Base-by-base conservation (phyloP, 768 basidiomycete species). In the Termitomyces sp. region DNA sequence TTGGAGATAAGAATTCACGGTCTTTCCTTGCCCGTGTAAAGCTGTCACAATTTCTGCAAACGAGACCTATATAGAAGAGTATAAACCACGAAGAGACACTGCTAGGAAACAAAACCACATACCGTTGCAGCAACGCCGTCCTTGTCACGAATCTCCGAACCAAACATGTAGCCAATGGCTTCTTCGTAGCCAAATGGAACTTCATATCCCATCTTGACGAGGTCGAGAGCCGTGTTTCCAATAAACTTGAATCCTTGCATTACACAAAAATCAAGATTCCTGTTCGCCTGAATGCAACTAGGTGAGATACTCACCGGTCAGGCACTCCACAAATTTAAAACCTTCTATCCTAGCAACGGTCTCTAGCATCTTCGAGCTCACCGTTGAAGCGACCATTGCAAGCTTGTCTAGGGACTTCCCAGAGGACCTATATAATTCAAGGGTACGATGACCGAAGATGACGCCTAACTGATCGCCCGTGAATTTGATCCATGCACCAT, bases 151-250 rank as follows among this genome's bases (percentile, higher is more conserved):
- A 95, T 84, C 32, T 86, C 77, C 14, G 83, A 77, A 32, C 91
- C 91, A 71, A 93, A 86, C 92, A 94, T 94, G 69, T 84, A 96
- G 3, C 94, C 94, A 58, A 96, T 94, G 1, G 94, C 94, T 73
- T 96, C 94, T 69, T 96, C 94, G 68, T 96, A 96, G 10, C 88
- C 92, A 67, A 95, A 94, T 0, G 83, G 84, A 10, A 89, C 87
- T 46, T 87, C 82, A 67, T 83, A 91, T 2, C 92, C 93, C 43
- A 85, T 74, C 47, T 75, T 69, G 14, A 82, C 86, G 15, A 94
- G 81, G 54, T 79, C 74, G 40, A 92, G 73, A 3, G 88, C 91
- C 9, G 86, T 87, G 68, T 95, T 96, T 8, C 94, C 94, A 54
- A 96, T 93, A 69, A 84, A 94, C 73, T 96, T 96, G 75, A 96